Percentiles rank a stretch among this genome's conserved stretches.
Evolutionary conservation across 2,329 filamentous ascomycete genomes (phyloP).

Genomic region (Blumeriella jaapii): DNA sequence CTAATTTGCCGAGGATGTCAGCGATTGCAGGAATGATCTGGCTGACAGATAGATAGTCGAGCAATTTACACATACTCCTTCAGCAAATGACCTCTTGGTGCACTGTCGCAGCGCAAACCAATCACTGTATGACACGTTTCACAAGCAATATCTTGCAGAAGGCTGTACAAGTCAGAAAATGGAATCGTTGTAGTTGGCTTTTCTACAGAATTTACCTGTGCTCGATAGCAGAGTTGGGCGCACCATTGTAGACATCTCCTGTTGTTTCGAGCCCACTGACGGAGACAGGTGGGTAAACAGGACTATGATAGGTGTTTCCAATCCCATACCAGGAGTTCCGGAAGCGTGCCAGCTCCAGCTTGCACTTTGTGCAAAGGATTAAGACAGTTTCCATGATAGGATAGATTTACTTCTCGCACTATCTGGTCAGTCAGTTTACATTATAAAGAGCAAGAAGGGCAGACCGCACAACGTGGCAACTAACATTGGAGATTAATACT

Average conservation of each 20-base stretch:
- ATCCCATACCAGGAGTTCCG: slow-evolving; percentile 25
- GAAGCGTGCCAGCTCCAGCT: slow-evolving; percentile 20
- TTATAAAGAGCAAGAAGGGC: too few species aligned
- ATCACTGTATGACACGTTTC: slow-evolving; percentile 17
- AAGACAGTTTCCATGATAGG: slow-evolving; percentile 18
- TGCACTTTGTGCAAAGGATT: slow-evolving; percentile 23
- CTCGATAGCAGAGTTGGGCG: slow-evolving; percentile 17
- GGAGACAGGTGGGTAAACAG: slow-evolving; percentile 16
- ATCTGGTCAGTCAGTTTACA: too few species aligned
- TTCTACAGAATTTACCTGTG: too few species aligned
- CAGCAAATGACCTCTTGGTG: slow-evolving; percentile 23
- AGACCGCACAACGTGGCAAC: too few species aligned
- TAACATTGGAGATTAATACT: too few species aligned
- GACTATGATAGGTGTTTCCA: slow-evolving; percentile 25
- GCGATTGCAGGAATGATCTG: too few species aligned
- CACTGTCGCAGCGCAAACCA: slow-evolving; percentile 24
- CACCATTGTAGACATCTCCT: slow-evolving; percentile 18
- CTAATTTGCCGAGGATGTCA: slow-evolving; percentile 8
- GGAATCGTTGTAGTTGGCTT: too few species aligned
- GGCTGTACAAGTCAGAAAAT: slow-evolving; percentile 13
- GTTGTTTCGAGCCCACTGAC: slow-evolving; percentile 17
- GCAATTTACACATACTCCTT: slow-evolving; percentile 18
- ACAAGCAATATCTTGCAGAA: slow-evolving; percentile 25
- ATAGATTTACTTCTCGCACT: too few species aligned
- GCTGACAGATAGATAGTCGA: too few species aligned